These are phyloP conservation scores for Mortierella polycephala DNA, from an alignment of 371 early-diverging fungal species.

Conservation along the genomic window DNA sequence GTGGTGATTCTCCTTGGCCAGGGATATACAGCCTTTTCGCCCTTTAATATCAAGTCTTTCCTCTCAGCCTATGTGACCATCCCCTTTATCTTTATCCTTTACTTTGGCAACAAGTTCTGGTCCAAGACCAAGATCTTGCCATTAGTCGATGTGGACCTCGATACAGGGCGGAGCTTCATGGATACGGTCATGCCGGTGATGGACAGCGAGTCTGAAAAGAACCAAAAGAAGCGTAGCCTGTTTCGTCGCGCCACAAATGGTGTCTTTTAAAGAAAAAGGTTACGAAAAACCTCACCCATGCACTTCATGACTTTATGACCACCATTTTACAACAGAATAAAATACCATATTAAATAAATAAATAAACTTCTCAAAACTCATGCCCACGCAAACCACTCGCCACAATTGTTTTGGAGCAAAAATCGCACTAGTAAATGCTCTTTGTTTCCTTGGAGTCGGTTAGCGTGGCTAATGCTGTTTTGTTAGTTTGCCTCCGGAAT, in stretches of 20 bases:
- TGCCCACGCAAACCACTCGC: no score
- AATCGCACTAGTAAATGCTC: no score
- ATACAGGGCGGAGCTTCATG: constrained; percentile 60
- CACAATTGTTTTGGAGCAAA: no score
- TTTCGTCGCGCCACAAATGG: constrained; percentile 12
- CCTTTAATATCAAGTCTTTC: constrained; percentile 44
- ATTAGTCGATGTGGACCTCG: constrained; percentile 67
- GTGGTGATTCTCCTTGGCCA: constrained; percentile 72
- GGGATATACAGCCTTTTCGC: constrained; percentile 62
- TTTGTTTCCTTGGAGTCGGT: no score
- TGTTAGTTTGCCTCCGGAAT: no score
- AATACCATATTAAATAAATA: not conserved
- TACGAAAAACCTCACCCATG: not conserved
- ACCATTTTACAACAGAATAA: not conserved
- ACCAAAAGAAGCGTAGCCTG: constrained; percentile 22
- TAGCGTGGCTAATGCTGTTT: no score
- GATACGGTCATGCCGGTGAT: constrained; percentile 19
- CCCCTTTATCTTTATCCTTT: constrained; percentile 52
- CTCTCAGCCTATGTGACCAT: constrained; percentile 54
- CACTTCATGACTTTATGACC: not conserved
- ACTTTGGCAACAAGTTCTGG: constrained; percentile 67
- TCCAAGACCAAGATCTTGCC: constrained; percentile 62
- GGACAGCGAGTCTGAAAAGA: constrained; percentile 24
- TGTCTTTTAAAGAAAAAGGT: constrained; percentile 25
- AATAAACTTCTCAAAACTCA: no score